Conservation (phyloP, 306 rosid species). For the Cucumis melo region DNA sequence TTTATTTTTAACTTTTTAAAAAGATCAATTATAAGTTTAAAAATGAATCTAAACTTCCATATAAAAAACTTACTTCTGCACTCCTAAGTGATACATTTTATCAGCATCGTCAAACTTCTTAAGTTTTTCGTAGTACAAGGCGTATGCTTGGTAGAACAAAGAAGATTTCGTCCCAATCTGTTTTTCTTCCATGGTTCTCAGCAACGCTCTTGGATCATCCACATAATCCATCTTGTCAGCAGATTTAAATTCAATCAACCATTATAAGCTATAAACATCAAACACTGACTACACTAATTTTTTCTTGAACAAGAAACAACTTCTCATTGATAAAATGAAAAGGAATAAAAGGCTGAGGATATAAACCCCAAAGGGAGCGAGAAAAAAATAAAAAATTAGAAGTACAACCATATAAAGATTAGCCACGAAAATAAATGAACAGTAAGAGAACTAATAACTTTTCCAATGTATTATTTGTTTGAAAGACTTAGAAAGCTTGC, state of each 20-base stretch:
- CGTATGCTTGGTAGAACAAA: constrained; percentile 71
- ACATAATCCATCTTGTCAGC: constrained; percentile 75
- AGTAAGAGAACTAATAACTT: no score
- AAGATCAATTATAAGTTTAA: background rate
- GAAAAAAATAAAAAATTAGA: no score
- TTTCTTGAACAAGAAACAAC: no score
- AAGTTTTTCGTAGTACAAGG: constrained; percentile 61
- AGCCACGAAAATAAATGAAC: no score
- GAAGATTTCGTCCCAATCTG: constrained; percentile 54
- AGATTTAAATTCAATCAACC: constrained; percentile 1
- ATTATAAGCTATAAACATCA: background rate
- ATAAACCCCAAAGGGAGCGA: background rate
- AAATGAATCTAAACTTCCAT: background rate
- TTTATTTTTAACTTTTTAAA: background rate
- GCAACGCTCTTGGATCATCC: constrained; percentile 40
- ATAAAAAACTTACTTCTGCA: constrained; percentile 36
- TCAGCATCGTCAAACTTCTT: constrained; percentile 75
- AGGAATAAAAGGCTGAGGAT: background rate
- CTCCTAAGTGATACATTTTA: constrained; percentile 47
- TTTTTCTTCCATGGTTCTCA: constrained; percentile 68
- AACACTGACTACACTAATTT: background rate
- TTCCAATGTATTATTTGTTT: no score
- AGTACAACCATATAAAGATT: no score
- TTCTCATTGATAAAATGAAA: background rate
- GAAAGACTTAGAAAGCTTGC: no score